Evolutionary conservation across 805 yeast species (phyloP).

Genomic region (Kuraishia ogatae): DNA sequence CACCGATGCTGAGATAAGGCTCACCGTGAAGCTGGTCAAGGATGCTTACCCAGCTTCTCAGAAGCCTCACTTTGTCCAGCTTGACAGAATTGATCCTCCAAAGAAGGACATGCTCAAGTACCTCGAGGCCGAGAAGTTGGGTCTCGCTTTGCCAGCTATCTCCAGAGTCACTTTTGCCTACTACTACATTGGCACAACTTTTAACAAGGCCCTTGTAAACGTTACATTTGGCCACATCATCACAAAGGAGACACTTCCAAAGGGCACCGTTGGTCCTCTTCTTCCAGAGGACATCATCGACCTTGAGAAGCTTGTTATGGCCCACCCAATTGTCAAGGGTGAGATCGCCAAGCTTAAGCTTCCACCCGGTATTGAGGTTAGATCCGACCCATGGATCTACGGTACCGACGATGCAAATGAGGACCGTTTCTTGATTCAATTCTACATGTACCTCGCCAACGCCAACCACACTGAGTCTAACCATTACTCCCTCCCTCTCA

Average conservation of each 20-base stretch:
- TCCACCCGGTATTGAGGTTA: constrained; percentile 44
- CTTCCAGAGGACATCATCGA: constrained; percentile 55
- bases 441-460: constrained; percentile 64
- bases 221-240: constrained; percentile 53
- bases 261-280: constrained; percentile 63
- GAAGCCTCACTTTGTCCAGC: constrained; percentile 53
- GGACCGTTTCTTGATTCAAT: constrained; percentile 55
- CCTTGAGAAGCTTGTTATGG: constrained; percentile 40
- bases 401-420: constrained; percentile 66
- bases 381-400: constrained; percentile 80
- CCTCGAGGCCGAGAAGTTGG: constrained; percentile 58
- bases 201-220: constrained; percentile 68
- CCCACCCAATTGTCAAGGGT: constrained; percentile 50
- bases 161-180: constrained; percentile 63
- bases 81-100: constrained; percentile 73
- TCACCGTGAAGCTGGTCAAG: constrained; percentile 52
- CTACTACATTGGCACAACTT: constrained; percentile 46
- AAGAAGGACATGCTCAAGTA: constrained; percentile 61
- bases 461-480: constrained; percentile 63
- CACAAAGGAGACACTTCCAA: constrained; percentile 44
- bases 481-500: constrained; percentile 68
- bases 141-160: constrained; percentile 43
- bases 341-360: constrained; percentile 61
- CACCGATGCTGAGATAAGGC: constrained; percentile 47
- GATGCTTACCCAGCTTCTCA: constrained; percentile 43